These are phyloP conservation scores for Pseudozyma tsukubaensis DNA, from an alignment of 1,284 basidiomycete species.

Conservation along the genomic window DNA sequence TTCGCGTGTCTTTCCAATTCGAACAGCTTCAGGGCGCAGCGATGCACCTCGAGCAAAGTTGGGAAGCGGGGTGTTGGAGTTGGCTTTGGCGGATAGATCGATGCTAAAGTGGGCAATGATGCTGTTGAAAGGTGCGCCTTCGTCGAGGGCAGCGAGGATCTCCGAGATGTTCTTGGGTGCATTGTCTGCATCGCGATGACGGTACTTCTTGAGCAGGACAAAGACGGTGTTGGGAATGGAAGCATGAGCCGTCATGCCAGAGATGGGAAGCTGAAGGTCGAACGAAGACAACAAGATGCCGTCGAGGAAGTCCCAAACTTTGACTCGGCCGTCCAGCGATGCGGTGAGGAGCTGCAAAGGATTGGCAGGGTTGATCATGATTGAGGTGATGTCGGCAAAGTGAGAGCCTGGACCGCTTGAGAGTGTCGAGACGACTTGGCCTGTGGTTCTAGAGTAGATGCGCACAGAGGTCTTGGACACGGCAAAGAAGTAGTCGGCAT, in stretches of 20 bases:
- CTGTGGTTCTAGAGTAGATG: constrained; percentile 62
- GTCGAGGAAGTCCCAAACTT: constrained; percentile 94
- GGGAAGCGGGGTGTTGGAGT: constrained; percentile 16
- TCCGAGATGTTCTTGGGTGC: constrained; percentile 33
- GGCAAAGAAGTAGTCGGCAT: constrained; percentile 62
- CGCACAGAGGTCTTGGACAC: constrained; percentile 58
- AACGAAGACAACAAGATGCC: constrained; percentile 77
- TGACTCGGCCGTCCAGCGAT: constrained; percentile 83
- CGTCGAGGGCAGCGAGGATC: constrained; percentile 30
- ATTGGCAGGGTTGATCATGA: constrained; percentile 85
- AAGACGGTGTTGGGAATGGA: constrained; percentile 77
- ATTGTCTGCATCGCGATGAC: constrained; percentile 37
- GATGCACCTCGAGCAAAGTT: constrained; percentile 39
- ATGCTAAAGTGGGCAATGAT: constrained; percentile 55
- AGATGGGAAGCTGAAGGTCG: constrained; percentile 75
- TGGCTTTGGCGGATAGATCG: constrained; percentile 15
- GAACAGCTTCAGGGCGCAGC: constrained; percentile 69
- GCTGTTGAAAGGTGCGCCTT: constrained; percentile 47
- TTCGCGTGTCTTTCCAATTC: constrained; percentile 72
- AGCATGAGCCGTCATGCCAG: constrained; percentile 78
- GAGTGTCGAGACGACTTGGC: constrained; percentile 63
- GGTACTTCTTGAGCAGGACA: constrained; percentile 75
- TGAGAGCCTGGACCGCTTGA: constrained; percentile 52
- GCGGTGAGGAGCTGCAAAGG: constrained; percentile 88
- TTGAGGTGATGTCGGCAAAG: constrained; percentile 73